Conservation (phyloP, 768 basidiomycete species). For the Termitomyces sp. region DNA sequence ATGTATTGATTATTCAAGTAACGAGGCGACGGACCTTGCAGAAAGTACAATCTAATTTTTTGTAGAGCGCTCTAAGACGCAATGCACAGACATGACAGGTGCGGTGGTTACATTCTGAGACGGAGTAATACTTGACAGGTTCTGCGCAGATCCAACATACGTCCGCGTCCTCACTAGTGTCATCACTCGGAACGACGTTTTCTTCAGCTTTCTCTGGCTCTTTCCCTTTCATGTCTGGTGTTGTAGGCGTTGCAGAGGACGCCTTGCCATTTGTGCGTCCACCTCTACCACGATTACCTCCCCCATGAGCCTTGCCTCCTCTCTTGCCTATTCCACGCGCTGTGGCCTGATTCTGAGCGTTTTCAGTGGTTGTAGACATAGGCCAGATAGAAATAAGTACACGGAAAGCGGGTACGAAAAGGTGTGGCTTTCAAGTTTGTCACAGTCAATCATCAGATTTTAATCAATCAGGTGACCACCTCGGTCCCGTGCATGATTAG, state of each 20-base stretch:
- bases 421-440: background rate
- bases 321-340: conserved; percentile 12
- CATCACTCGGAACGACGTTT: conserved; percentile 19
- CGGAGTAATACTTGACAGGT: conserved; percentile 83
- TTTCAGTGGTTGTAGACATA: background rate
- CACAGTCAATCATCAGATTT: conserved; percentile 4
- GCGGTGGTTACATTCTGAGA: conserved; percentile 89
- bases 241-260: background rate
- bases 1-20: background rate
- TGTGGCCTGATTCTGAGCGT: conserved; percentile 1
- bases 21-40: conserved; percentile 69
- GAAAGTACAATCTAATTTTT: conserved; percentile 91
- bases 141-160: conserved; percentile 96
- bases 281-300: conserved; percentile 11
- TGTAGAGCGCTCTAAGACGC: conserved; percentile 87
- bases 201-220: background rate
- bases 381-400: background rate
- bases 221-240: background rate
- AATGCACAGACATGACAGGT: conserved; percentile 95
- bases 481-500: background rate
- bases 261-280: conserved; percentile 8
- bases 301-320: conserved; percentile 12
- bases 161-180: conserved; percentile 31
- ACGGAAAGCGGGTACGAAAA: background rate
- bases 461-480: conserved; percentile 18